Conservation (phyloP, 768 basidiomycete species). For the Agrocybe praecox region DNA sequence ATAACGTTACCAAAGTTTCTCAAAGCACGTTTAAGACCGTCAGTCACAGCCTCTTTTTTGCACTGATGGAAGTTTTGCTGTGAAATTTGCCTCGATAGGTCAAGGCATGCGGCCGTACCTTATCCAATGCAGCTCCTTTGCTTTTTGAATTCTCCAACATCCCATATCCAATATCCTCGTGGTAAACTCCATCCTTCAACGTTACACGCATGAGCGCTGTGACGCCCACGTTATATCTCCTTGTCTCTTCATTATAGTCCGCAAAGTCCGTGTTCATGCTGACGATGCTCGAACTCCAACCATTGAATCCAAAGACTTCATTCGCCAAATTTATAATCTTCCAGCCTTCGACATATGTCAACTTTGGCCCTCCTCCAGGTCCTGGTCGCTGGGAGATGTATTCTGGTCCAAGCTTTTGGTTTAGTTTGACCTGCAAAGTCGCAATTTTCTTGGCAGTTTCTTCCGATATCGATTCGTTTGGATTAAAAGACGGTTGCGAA, state of each 20-base stretch:
- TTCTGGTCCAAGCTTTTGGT: constrained; percentile 92
- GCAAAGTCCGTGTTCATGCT: constrained; percentile 77
- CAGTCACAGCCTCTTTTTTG: constrained; percentile 98
- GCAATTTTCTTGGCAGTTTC: constrained; percentile 71
- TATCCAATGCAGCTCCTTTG: constrained; percentile 88
- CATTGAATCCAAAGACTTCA: constrained; percentile 98
- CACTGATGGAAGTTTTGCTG: constrained; percentile 52
- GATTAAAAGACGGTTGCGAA: constrained; percentile 17
- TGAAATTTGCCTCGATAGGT: background rate
- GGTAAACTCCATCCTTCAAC: constrained; percentile 82
- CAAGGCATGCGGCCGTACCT: constrained; percentile 54
- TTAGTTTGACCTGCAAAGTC: constrained; percentile 76
- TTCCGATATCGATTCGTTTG: constrained; percentile 49
- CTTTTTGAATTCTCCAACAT: constrained; percentile 81
- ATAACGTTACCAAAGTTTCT: constrained; percentile 93
- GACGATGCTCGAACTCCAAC: constrained; percentile 85
- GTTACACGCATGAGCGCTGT: constrained; percentile 89
- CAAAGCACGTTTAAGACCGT: constrained; percentile 88
- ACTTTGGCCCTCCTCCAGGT: constrained; percentile 81
- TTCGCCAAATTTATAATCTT: constrained; percentile 97
- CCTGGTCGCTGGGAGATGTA: constrained; percentile 89
- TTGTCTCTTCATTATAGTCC: constrained; percentile 72
- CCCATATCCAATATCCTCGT: constrained; percentile 96
- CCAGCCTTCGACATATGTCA: constrained; percentile 97
- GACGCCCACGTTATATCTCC: constrained; percentile 70